Percentiles rank a stretch among this genome's conserved stretches.
These are phyloP conservation scores for Rhizopus delemar DNA, from an alignment of 371 early-diverging fungal genomes.

Conservation along the genomic window DNA sequence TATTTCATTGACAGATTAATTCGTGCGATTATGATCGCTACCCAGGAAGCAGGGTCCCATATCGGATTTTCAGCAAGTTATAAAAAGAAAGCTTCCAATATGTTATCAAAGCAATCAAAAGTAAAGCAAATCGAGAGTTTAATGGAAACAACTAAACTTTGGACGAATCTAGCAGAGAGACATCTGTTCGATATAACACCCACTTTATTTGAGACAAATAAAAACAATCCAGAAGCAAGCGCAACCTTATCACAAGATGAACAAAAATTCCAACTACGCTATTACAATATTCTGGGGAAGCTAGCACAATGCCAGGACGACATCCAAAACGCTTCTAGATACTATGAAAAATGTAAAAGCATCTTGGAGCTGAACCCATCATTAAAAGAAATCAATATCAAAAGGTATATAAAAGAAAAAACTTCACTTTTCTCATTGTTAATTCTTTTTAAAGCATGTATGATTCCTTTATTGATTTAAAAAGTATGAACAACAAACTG, in stretches of 20 bases:
- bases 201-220: neutral
- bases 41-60: slow-evolving; percentile 7
- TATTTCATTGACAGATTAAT: slow-evolving; percentile 34
- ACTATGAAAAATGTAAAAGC: slow-evolving; percentile 39
- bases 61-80: neutral
- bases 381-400: slow-evolving; percentile 20
- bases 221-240: neutral
- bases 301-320: slow-evolving; percentile 51
- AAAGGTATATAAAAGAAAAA: slow-evolving; percentile 34
- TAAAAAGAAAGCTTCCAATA: slow-evolving; percentile 8
- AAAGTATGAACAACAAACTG: slow-evolving; percentile 35
- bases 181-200: slow-evolving; percentile 1
- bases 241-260: neutral
- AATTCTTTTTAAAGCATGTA: slow-evolving; percentile 21
- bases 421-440: neutral
- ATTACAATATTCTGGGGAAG: slow-evolving; percentile 45
- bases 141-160: slow-evolving; percentile 7
- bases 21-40: slow-evolving; percentile 10
- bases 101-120: slow-evolving; percentile 19
- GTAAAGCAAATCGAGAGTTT: slow-evolving; percentile 8
- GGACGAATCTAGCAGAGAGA: slow-evolving; percentile 12
- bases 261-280: slow-evolving; percentile 23
- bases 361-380: slow-evolving; percentile 10
- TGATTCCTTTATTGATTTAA: slow-evolving; percentile 35
- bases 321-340: slow-evolving; percentile 42